These are phyloP conservation scores for Venturia nashicola DNA, from an alignment of 2,329 filamentous ascomycete species.

Conservation along the genomic window DNA sequence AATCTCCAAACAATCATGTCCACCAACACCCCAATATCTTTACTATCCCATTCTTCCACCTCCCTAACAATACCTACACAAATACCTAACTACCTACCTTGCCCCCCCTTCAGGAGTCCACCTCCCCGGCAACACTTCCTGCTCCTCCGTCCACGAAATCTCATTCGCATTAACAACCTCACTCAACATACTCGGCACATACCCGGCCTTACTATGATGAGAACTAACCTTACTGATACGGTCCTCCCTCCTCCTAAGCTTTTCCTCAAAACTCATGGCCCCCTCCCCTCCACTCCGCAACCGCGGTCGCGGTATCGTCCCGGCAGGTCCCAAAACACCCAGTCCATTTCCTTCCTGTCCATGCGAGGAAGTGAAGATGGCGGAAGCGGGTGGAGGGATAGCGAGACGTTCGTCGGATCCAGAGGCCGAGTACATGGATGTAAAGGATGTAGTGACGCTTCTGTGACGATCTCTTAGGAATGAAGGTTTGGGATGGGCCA, in stretches of 20 bases:
- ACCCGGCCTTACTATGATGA: not conserved
- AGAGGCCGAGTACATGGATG: not conserved
- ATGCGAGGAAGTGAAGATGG: not conserved
- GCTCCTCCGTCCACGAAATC: not conserved
- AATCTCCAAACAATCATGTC: no score
- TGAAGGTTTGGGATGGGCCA: constrained; percentile 22
- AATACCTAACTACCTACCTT: not conserved
- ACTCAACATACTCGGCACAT: constrained; percentile 6
- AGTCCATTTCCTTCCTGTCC: not conserved
- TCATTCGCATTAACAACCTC: not conserved
- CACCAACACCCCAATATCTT: no score
- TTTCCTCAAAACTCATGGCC: not conserved
- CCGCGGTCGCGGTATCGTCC: not conserved
- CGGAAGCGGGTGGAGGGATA: not conserved
- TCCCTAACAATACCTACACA: no score
- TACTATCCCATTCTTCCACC: no score
- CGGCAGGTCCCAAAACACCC: not conserved
- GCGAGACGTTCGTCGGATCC: not conserved
- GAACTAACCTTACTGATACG: not conserved
- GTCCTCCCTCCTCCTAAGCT: not conserved
- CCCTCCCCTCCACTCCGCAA: not conserved
- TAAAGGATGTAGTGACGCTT: not conserved
- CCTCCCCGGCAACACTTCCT: not conserved
- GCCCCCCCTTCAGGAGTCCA: not conserved
- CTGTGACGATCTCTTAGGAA: constrained; percentile 8